phyloP scores from a whole-genome alignment of 345 rosid species.

The Syzygium aqueum region DNA sequence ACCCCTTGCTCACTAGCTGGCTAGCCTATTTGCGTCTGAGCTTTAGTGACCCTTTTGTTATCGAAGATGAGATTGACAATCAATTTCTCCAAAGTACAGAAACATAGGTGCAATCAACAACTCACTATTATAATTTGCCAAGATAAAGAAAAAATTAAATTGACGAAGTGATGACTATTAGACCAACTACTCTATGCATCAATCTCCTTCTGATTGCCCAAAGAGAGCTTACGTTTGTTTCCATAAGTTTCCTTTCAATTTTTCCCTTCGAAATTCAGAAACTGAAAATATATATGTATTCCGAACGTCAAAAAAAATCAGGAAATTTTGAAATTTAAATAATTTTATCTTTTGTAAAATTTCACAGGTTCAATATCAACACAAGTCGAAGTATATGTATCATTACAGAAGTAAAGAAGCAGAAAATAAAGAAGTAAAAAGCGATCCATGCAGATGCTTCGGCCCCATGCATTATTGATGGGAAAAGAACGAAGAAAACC shows the following conservation, averaged over 20 bases:
- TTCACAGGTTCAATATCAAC: neutral
- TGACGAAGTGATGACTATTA: neutral
- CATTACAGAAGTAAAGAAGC: neutral
- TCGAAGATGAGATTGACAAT: neutral
- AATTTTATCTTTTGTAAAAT: neutral
- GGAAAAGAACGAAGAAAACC: neutral
- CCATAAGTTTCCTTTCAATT: neutral
- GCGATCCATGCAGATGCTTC: neutral
- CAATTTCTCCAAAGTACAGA: neutral
- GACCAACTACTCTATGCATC: neutral
- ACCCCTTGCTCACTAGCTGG: neutral
- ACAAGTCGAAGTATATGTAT: neutral
- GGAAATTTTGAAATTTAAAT: no score
- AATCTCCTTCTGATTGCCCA: neutral
- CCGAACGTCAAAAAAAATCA: neutral
- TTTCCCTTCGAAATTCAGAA: neutral
- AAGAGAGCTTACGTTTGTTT: neutral
- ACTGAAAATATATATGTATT: neutral
- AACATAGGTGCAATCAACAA: neutral
- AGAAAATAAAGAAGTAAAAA: neutral
- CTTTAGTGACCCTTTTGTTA: neutral
- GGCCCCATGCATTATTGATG: neutral
- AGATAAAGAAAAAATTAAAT: neutral
- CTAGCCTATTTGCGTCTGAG: neutral
- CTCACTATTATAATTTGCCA: neutral